These are phyloP conservation scores for Artemisia tridentata DNA, from an alignment of 129 eudicot species.

Conservation along the genomic window DNA sequence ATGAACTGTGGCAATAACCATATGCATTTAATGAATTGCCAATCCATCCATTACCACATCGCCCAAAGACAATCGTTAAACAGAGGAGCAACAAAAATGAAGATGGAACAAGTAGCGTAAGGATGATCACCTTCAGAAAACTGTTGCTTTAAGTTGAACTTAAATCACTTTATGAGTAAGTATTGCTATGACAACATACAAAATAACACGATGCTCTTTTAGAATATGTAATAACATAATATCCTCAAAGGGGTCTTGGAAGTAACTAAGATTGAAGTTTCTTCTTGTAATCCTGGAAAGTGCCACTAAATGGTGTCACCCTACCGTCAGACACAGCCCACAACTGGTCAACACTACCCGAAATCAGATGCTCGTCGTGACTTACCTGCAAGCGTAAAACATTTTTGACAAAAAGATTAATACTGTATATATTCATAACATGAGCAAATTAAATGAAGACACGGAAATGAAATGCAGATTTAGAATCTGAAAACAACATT, in stretches of 20 bases:
- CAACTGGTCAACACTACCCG: constrained; percentile 93
- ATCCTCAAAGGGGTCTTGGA: neutral
- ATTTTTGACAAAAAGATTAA: constrained; percentile 14
- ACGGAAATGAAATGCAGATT: too few species aligned
- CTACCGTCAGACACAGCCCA: constrained; percentile 92
- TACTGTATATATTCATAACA: neutral
- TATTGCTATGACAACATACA: constrained; percentile 21
- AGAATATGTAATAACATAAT: constrained; percentile 3
- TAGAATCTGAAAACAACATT: neutral
- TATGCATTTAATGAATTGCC: too few species aligned
- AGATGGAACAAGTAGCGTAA: constrained; percentile 7
- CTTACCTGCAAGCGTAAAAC: constrained; percentile 60
- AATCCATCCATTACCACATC: too few species aligned
- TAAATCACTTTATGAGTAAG: neutral
- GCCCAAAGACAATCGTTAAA: neutral
- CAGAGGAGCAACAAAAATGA: neutral
- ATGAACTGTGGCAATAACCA: too few species aligned
- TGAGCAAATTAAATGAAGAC: neutral
- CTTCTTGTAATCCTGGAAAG: constrained; percentile 95
- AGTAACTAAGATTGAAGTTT: constrained; percentile 44
- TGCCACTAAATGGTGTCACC: constrained; percentile 79
- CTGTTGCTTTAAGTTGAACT: neutral
- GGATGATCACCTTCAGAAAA: neutral
- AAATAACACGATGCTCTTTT: neutral
- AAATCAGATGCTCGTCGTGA: constrained; percentile 96